Base-by-base conservation (phyloP, 306 rosid species). In the Quercus ilex region DNA sequence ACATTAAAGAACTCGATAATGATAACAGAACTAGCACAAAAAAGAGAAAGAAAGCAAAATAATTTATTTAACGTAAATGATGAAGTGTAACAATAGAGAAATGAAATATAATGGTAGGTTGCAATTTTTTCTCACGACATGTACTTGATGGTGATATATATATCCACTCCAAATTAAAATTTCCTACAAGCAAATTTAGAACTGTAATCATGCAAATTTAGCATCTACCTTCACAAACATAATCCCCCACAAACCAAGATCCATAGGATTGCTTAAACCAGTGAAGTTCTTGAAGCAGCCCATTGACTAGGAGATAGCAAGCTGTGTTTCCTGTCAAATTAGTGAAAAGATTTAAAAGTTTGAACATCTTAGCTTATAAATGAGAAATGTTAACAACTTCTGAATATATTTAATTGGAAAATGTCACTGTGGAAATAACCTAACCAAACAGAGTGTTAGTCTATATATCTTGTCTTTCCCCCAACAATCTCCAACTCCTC, bases 211-310 rank as follows among this genome's bases (percentile, higher is more conserved):
- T 79, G 58, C 49, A 59, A 80, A 78, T 46, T 19, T 46, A 82
- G 69, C 60, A 79, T 76, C 67, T 82, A 93, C 99, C 99, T 84
- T 89, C 94, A 52, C 85, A 74, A 76, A 87, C 77, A 79, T 90
- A 92, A 81, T 95, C 94, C 35, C 99, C 99, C 85, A 95, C 80
- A 86, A 91, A 95, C 99, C 99, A 95, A 67, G 97, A 93, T 73
- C 92, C 91, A 76, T 89, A 90, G 19, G 86, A 59, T 74, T 95
- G 94, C 84, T 91, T 92, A 78, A 95, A 91, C 99, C 98, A 95
- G 49, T 90, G 92, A 73, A 95, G 83, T 67, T 95, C 99, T 79
- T 91, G 95, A 56, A 95, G 94, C 85, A 74, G 31, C 57, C 90
- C 96, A 71, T 93, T 86, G 70, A 85, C 86, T 25, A 88, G 85